A percentile compares a stretch with the other conserved stretches of the same genome.
These are phyloP conservation scores for Leccinum subrobustum DNA, from an alignment of 1,284 basidiomycete genomes.

Conservation along the genomic window DNA sequence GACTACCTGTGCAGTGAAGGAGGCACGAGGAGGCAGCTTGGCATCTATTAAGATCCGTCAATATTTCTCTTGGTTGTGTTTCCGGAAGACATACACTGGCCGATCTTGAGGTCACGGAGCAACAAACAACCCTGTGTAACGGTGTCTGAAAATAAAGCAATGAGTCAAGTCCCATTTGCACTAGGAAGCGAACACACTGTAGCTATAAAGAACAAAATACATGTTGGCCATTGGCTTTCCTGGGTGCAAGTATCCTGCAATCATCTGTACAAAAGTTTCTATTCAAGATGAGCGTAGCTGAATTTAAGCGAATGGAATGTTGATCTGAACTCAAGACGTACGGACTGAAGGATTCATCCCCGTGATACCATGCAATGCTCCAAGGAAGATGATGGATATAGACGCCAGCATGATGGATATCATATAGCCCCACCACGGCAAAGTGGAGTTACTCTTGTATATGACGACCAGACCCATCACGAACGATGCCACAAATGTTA, in stretches of 20 bases:
- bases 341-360: slow-evolving; percentile 50
- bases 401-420: slow-evolving; percentile 40
- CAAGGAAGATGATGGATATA: slow-evolving; percentile 47
- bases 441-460: slow-evolving; percentile 48
- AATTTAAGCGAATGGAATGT: neutral
- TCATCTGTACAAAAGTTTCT: slow-evolving; percentile 49
- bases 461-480: slow-evolving; percentile 44
- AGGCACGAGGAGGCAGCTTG: slow-evolving; percentile 66
- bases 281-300: neutral
- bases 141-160: slow-evolving; percentile 33
- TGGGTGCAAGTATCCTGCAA: slow-evolving; percentile 60
- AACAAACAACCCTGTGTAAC: slow-evolving; percentile 44
- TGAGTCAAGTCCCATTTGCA: neutral
- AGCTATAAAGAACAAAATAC: slow-evolving; percentile 57
- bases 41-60: slow-evolving; percentile 37
- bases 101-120: slow-evolving; percentile 58
- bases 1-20: slow-evolving; percentile 61
- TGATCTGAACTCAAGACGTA: slow-evolving; percentile 17
- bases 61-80: slow-evolving; percentile 1
- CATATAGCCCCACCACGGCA: slow-evolving; percentile 50
- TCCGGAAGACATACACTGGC: slow-evolving; percentile 42
- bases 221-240: slow-evolving; percentile 60
- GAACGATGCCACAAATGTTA: slow-evolving; percentile 38
- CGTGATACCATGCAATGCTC: slow-evolving; percentile 51
- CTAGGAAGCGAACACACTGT: slow-evolving; percentile 32